phyloP scores from a whole-genome alignment of 805 yeast species.

The Sugiyamaella lignohabitans region DNA sequence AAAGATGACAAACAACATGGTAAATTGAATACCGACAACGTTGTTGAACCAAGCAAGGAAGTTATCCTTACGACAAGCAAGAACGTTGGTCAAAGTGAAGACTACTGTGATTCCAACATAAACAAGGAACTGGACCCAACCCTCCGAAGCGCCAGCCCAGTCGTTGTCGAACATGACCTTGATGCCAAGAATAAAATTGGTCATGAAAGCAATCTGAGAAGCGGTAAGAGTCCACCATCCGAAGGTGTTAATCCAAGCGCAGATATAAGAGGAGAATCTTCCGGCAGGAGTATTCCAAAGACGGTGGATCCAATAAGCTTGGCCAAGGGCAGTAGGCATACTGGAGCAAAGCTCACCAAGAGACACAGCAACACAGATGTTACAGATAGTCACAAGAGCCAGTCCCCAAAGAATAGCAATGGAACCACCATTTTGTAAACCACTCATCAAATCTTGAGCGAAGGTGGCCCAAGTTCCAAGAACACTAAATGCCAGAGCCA shows the following conservation, averaged over 20 bases:
- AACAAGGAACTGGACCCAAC: conserved; percentile 15
- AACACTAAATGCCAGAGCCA: conserved; percentile 72
- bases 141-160: conserved; percentile 12
- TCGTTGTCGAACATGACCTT: conserved; percentile 12
- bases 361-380: conserved; percentile 60
- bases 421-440: conserved; percentile 70
- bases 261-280: conserved; percentile 13
- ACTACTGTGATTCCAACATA: conserved; percentile 10
- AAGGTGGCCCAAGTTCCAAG: conserved; percentile 81
- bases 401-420: conserved; percentile 73
- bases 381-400: conserved; percentile 56
- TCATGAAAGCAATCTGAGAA: conserved; percentile 13
- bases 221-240: conserved; percentile 19
- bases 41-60: conserved; percentile 14
- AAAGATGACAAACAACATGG: conserved; percentile 11
- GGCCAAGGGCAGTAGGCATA: conserved; percentile 19
- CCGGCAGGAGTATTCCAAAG: conserved; percentile 12
- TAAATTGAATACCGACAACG: conserved; percentile 11
- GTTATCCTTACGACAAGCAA: conserved; percentile 12
- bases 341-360: conserved; percentile 52
- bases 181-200: conserved; percentile 15
- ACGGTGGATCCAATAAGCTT: conserved; percentile 17
- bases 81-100: conserved; percentile 12
- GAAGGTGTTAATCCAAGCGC: conserved; percentile 19
- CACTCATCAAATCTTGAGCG: conserved; percentile 65